Evolutionary conservation across 768 basidiomycete genomes (phyloP).

Genomic region (Coprinellus micaceus): DNA sequence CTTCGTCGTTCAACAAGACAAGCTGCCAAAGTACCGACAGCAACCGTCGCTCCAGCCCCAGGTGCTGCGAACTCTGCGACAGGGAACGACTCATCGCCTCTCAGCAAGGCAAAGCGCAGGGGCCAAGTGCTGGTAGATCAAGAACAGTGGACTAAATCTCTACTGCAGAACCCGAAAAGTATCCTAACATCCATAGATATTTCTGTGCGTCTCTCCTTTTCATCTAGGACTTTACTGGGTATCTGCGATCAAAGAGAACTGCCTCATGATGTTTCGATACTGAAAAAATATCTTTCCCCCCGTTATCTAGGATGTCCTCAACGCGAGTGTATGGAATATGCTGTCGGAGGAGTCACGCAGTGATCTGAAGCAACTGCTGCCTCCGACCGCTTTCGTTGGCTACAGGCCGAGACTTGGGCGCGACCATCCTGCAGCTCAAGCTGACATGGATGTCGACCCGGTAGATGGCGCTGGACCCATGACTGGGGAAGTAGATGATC

Average conservation of each 20-base stretch:
- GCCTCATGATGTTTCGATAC: background rate
- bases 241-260: background rate
- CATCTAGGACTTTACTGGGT: background rate
- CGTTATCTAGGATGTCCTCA: constrained; percentile 42
- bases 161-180: constrained; percentile 48
- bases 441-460: constrained; percentile 19
- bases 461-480: background rate
- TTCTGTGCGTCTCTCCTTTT: constrained; percentile 36
- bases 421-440: constrained; percentile 31
- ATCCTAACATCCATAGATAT: constrained; percentile 46
- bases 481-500: constrained; percentile 24
- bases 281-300: background rate
- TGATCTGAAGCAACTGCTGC: constrained; percentile 37
- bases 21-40: constrained; percentile 12
- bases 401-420: constrained; percentile 29
- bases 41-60: constrained; percentile 12
- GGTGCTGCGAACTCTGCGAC: background rate
- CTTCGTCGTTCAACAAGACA: constrained; percentile 26
- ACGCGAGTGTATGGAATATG: constrained; percentile 40
- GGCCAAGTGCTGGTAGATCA: constrained; percentile 18
- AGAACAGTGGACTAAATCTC: constrained; percentile 30
- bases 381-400: constrained; percentile 41
- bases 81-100: background rate
- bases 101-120: background rate
- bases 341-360: constrained; percentile 40